These are phyloP conservation scores for Ceratopteris richardii DNA, from an alignment of 75 land plant species.

Conservation along the genomic window DNA sequence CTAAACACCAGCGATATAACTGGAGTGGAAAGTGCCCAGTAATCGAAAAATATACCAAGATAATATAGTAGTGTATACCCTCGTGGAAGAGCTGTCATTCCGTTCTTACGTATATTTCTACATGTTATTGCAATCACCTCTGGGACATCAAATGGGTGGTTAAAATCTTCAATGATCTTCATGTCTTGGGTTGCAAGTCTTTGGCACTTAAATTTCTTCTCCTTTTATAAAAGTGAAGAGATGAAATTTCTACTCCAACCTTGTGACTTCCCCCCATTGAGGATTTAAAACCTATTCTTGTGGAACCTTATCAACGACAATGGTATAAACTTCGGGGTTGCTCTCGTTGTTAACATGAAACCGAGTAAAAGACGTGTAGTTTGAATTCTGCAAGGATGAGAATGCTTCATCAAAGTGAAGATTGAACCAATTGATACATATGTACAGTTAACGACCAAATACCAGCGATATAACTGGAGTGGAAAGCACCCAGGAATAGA, in stretches of 20 bases:
- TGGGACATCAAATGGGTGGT: no score
- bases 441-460: constrained; percentile 88
- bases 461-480: constrained; percentile 91
- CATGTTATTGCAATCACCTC: constrained; percentile 98
- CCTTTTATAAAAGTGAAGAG: no score
- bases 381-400: constrained; percentile 93
- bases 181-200: no score
- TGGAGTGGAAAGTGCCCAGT: constrained; percentile 97
- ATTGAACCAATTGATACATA: constrained; percentile 92
- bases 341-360: constrained; percentile 74
- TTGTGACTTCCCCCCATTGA: constrained; percentile 84
- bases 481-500: constrained; percentile 95
- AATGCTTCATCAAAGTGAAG: constrained; percentile 98
- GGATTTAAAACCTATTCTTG: constrained; percentile 90
- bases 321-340: constrained; percentile 71
- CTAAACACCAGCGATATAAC: constrained; percentile 90
- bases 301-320: constrained; percentile 96
- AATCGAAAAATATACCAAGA: constrained; percentile 73
- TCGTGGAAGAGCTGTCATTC: constrained; percentile 72
- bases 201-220: no score
- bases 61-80: constrained; percentile 68
- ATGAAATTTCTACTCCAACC: no score
- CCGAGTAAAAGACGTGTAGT: constrained; percentile 89
- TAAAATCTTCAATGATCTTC: no score
- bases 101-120: constrained; percentile 72